These are phyloP conservation scores for Rosa lucieae DNA, from an alignment of 306 rosid genomes.

Conservation along the genomic window DNA sequence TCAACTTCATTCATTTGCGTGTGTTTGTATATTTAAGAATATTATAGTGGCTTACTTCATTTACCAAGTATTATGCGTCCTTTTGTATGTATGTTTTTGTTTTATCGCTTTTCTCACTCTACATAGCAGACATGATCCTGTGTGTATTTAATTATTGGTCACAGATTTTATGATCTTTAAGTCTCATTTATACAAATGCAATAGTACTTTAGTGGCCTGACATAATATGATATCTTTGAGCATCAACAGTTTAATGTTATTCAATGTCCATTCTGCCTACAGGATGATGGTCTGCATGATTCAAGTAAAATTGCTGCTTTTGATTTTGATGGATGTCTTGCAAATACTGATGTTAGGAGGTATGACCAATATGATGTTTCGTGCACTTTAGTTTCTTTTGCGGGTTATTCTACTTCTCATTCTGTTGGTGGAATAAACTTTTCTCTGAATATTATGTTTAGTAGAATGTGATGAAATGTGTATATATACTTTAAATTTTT, in stretches of 20 bases:
- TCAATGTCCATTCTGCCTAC: slow-evolving; percentile 15
- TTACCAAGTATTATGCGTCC: not conserved
- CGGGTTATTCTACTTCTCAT: not conserved
- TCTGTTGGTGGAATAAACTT: not conserved
- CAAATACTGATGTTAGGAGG: slow-evolving; percentile 67
- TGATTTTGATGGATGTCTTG: slow-evolving; percentile 98
- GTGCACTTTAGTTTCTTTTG: not conserved
- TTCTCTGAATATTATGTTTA: not conserved
- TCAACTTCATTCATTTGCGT: not conserved
- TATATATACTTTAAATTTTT: not conserved
- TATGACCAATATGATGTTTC: slow-evolving; percentile 22
- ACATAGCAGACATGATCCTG: not conserved
- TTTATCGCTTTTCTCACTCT: not conserved
- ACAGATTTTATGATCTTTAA: not conserved
- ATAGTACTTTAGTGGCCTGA: not conserved
- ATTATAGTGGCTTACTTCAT: not conserved
- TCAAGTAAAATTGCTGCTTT: slow-evolving; percentile 96
- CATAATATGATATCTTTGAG: not conserved
- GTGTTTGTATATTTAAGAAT: not conserved
- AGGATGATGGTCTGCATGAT: slow-evolving; percentile 75
- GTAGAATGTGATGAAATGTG: not conserved
- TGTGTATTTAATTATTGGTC: not conserved
- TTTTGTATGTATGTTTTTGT: not conserved
- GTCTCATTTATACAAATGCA: not conserved
- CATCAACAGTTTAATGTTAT: not conserved